Conservation (phyloP, 108 stramenopile genomes). For the Asterionellopsis glacialis region DNA sequence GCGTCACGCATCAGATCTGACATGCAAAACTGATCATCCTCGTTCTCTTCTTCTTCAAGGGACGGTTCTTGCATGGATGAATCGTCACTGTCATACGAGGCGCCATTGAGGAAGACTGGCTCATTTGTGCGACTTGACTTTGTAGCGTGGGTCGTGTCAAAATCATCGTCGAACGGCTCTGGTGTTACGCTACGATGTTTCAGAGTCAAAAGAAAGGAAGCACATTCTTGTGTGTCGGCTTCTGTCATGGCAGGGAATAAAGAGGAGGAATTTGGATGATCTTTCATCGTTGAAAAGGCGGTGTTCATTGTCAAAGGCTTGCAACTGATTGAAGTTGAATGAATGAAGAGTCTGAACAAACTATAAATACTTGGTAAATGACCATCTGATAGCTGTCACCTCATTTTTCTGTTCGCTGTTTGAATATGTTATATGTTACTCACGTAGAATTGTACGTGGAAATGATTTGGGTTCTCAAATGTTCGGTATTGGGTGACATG, state of each 20-base stretch:
- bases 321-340: too few species aligned
- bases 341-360: too few species aligned
- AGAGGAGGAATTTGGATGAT: too few species aligned
- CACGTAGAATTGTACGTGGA: too few species aligned
- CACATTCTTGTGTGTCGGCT: conserved; percentile 1
- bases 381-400: too few species aligned
- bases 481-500: too few species aligned
- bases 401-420: too few species aligned
- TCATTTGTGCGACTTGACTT: neutral
- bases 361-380: too few species aligned
- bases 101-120: neutral
- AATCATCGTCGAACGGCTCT: conserved; percentile 3
- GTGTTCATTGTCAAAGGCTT: too few species aligned
- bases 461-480: too few species aligned
- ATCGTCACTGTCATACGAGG: neutral
- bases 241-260: neutral
- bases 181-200: conserved; percentile 23
- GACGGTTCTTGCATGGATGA: neutral
- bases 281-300: too few species aligned
- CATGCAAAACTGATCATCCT: conserved; percentile 13
- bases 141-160: neutral
- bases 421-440: too few species aligned
- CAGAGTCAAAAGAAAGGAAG: conserved; percentile 13
- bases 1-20: conserved; percentile 19
- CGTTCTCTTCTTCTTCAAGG: neutral